These are phyloP conservation scores for Hanseniaspora vineae DNA, from an alignment of 805 yeast species.

Conservation along the genomic window DNA sequence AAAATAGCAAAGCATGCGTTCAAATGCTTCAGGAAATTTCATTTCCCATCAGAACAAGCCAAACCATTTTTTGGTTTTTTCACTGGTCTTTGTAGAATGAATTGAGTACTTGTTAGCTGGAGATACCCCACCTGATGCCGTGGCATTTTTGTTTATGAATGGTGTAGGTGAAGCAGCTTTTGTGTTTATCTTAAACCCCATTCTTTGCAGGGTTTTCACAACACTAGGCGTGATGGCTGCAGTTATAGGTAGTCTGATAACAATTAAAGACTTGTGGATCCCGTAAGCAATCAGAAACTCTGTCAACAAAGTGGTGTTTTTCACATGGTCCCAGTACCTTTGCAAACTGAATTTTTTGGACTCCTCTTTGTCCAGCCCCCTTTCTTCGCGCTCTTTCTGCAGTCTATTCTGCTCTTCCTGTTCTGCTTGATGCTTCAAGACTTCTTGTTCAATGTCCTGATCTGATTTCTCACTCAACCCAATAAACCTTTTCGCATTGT, in stretches of 20 bases:
- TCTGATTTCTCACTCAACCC: constrained; percentile 47
- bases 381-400: constrained; percentile 12
- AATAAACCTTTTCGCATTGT: constrained; percentile 41
- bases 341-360: constrained; percentile 8
- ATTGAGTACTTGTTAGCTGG: not conserved
- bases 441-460: constrained; percentile 24
- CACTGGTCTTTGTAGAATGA: constrained; percentile 19
- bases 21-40: too few species aligned
- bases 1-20: too few species aligned
- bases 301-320: constrained; percentile 43
- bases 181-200: not conserved
- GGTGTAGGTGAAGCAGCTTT: not conserved
- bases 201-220: constrained; percentile 44
- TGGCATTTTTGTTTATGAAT: not conserved
- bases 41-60: constrained; percentile 35
- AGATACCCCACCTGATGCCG: too few species aligned
- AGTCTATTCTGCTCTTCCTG: constrained; percentile 8
- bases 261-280: constrained; percentile 73
- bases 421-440: constrained; percentile 17
- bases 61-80: constrained; percentile 43
- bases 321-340: constrained; percentile 17
- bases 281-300: constrained; percentile 90
- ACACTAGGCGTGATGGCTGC: constrained; percentile 84
- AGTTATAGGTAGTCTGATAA: constrained; percentile 76
- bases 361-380: constrained; percentile 5